These are phyloP conservation scores for Ceratobasidium sp. DNA, from an alignment of 1,284 basidiomycete species.

Conservation along the genomic window DNA sequence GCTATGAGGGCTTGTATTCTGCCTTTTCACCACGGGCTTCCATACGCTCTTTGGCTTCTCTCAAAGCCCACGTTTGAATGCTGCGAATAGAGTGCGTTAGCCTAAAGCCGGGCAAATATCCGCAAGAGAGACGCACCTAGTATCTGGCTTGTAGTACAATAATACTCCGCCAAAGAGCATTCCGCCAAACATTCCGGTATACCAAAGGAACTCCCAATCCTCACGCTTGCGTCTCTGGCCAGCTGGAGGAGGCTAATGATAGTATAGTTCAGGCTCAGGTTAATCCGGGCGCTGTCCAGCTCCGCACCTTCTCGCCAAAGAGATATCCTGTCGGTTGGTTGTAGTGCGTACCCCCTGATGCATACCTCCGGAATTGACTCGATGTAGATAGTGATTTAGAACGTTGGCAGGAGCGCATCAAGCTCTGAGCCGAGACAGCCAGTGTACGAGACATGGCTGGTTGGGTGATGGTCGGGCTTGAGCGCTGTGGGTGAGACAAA, in stretches of 20 bases:
- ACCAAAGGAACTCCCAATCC: slow-evolving; percentile 88
- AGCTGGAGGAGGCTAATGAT: slow-evolving; percentile 67
- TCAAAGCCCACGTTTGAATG: slow-evolving; percentile 87
- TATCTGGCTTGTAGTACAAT: slow-evolving; percentile 94
- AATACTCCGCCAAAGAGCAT: slow-evolving; percentile 79
- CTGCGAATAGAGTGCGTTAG: slow-evolving; percentile 55
- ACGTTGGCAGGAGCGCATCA: slow-evolving; percentile 28
- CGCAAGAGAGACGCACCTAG: slow-evolving; percentile 65
- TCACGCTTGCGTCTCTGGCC: slow-evolving; percentile 87
- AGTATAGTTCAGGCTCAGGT: slow-evolving; percentile 8
- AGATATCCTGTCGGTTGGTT: slow-evolving; percentile 88
- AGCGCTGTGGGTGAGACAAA: slow-evolving; percentile 9
- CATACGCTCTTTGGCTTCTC: slow-evolving; percentile 87
- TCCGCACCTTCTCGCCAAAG: slow-evolving; percentile 84
- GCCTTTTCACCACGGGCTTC: slow-evolving; percentile 85
- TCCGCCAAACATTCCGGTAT: slow-evolving; percentile 87
- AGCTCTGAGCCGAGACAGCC: slow-evolving; percentile 21
- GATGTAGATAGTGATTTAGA: not conserved
- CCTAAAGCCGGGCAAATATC: slow-evolving; percentile 18
- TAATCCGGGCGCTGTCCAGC: slow-evolving; percentile 6
- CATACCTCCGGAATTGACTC: slow-evolving; percentile 1
- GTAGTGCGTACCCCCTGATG: slow-evolving; percentile 61
- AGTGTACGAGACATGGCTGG: slow-evolving; percentile 35
- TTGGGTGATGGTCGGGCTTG: slow-evolving; percentile 27
- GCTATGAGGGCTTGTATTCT: slow-evolving; percentile 67